Base-by-base conservation (phyloP, 1,284 basidiomycete genomes). In the Phylloboletellus chloephorus region DNA sequence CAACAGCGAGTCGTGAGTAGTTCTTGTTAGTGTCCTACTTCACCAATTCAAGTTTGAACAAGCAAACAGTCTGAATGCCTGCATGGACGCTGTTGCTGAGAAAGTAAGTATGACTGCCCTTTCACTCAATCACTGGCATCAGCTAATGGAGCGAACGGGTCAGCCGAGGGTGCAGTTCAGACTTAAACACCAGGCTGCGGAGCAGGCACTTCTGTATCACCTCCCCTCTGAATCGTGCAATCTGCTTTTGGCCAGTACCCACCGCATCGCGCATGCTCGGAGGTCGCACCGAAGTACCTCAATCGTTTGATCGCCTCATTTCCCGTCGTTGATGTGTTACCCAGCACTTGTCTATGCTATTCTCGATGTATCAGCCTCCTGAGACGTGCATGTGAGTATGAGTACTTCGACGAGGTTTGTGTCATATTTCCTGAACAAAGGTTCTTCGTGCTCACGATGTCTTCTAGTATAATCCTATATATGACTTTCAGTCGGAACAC, bases 271-370 rank as follows among this genome's bases (percentile, higher is more conserved):
- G 24, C 86, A 86, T 58, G 88, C 88, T 39, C 78, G 95, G 82
- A 87, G 26, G 74, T 90, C 16, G 89, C 95, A 1, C 75, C 83
- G 39, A 81, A 77, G 61, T 96, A 89, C 57, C 72, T 96, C 19
- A 81, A 93, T 63, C 78, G 82, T 28, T 71, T 98, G 32, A 80
- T 98, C 51, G 84, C 82, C n/a, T 89, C 88, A 1, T 96, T 97
- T 66, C n/a, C 94, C 96, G 0, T 92, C 91, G 7, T 68, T 98
- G 46, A 85, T 98, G 75, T 98, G 94, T 64, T 87, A 95, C 58
- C 77, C 84, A 9, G 76, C 84, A 10, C 74, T 98, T 24, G 88
- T 98, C 5, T 89, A 85, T 51, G 80, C 88, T 20, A 85, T 98
- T 45, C 72, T 98, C 31, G 96, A 98, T 83, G 92, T 31, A 71